Evolutionary conservation across 208 protist genomes (phyloP), one percentile per base, ranked within the genome.

Genomic region (Leishmania tropica): DNA sequence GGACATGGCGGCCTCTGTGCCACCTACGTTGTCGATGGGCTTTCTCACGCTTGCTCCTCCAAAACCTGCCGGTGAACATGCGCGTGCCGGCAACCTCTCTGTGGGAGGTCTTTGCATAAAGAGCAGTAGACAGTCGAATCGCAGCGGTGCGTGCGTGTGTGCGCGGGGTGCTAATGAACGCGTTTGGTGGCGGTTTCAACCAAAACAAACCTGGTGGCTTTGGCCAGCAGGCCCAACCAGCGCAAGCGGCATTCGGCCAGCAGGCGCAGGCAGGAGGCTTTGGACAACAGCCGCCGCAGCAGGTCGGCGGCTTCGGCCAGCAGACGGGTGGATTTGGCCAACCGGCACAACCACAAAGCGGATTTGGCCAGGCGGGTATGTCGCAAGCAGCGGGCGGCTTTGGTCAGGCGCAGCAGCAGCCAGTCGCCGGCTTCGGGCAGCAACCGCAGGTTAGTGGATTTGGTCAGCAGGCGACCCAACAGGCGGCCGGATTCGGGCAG

Each of bases 401-500:
- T 83, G 86, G 88, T 4, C 88, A 92, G 75, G 79, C 80, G 65
- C 84, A 76, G 71, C 81, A 85, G 72, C 83, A 85, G 28, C 70
- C 10, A 10, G n/a, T 19, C 31, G 77, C 76, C n/a, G 88, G 87
- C 10, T 94, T 93, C 81, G 87, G 85, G 24, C 80, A 85, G 79
- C 80, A 42, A 40, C 37, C 47, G 40, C 64, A 35, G 71, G 71
- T 11, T n/a, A 77, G 86, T 71, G 90, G 87, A n/a, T 94, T 94
- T 78, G 87, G 85, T 53, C 88, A 92, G 84, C 54, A 72, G 37
- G 64, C 71, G 15, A n/a, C 77, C 4, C 70, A 75, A 21, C 70
- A 75, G 51, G 40, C n/a, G 1, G 86, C 84, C 35, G 87, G 82
- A 35, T 90, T 90, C 78, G 89, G 89, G 8, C 89, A 93, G 71